Evolutionary conservation across 176 grass and related monocot genomes (phyloP), one percentile per base, ranked within the genome.

Genomic region (Avena atlantica): DNA sequence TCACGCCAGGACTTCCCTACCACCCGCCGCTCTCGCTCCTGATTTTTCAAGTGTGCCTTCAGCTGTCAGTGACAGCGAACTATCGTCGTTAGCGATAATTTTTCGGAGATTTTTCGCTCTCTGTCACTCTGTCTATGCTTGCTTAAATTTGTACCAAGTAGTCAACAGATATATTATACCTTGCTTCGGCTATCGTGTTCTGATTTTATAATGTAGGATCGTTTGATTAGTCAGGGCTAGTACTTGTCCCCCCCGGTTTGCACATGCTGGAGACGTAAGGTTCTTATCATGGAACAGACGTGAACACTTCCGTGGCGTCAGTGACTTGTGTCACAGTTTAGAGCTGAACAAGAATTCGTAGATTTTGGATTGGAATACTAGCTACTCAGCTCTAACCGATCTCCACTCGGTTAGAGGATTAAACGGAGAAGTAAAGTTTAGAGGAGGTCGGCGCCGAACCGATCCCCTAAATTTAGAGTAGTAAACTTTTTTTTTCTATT

Each of bases 171-270:
- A 4, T 84, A 31, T 47, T 74, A 47, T 61, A n/a, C 13, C 4
- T 63, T 9, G 78, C 78, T 63, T 63, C 7, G 14, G 78, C 58
- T 80, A 34, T 34, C 31, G 31, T 34, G 31, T 0, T 34, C 5
- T 42, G 20, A 60, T 56, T 11, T 19, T 59, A n/a, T 63, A 80
- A 1, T 17, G 40, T 80, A 48, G 40, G 6, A 42, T 42, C 40
- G 40, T 42, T 25, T 76, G 81, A 79, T 78, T 59, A 47, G 7
- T 78, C 74, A 15, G 11, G 75, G 25, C 59, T 45, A 27, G 25
- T 27, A 62, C 56, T 65, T 84, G 78, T 64, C 53, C 17, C 15
- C 49, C 2, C 2, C 0, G 3, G 5, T 16, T 58, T 66, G 56
- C 40, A 87, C 86, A n/a, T 20, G 47, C 15, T 75, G 57, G 29